Base-by-base conservation (phyloP, 164 flowering plant species). In the Nelumbo lutea region DNA sequence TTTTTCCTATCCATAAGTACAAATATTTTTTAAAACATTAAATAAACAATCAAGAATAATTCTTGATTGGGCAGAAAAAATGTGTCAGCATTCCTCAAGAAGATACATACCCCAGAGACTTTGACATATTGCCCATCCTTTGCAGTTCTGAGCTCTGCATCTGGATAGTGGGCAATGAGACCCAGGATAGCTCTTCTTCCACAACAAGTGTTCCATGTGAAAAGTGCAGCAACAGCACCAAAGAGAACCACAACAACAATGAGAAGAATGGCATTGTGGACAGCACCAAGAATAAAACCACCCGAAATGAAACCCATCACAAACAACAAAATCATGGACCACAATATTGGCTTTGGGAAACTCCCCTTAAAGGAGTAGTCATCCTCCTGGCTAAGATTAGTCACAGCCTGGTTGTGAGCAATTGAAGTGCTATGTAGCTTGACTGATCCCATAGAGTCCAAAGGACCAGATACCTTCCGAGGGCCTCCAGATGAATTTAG, bases 281-380 rank as follows among this genome's bases (percentile, higher is more conserved):
- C 98, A 66, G 98, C 96, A n/a, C 89, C 96, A 67, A 95, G 88
- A 74, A 95, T 90, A 72, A 95, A 95, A 58, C 95, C 95, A 62
- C 96, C 96, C 40, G 98, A 95, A 71, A 90, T 88, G 80, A 93
- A 88, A 44, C 95, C 96, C 98, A 90, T 90, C 68, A 93, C 85
- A 77, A 90, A 90, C 39, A 90, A 76, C 59, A 93, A 86, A 72
- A 84, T 77, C 66, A 89, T 80, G 4, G 83, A 79, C 93, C 96
- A 93, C 66, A 93, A 56, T 64, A 89, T 83, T 41, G 79, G 66
- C 79, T 86, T 93, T 6, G 98, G 96, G 73, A 93, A 84, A 77
- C 84, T 87, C 74, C 76, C 81, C 59, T 69, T 79, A 83, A 93
- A 90, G 46, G 95, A 86, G 71, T 82, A 87, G 52, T 90, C 91